Evolutionary conservation across 805 yeast genomes (phyloP), one percentile per base, ranked within the genome.

Genomic region (Candida loeiensis): DNA sequence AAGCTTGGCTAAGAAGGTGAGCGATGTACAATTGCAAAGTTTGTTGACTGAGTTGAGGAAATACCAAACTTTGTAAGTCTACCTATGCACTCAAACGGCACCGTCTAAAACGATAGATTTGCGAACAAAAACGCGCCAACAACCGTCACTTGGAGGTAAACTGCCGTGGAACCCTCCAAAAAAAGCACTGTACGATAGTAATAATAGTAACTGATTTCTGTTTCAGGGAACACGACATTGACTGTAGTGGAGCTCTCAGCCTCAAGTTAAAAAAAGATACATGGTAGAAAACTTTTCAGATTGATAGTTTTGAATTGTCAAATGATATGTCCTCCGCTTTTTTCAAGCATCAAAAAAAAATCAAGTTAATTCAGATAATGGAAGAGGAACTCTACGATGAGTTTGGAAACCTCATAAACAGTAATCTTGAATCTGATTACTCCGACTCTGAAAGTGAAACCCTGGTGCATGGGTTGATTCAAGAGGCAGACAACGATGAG

Each of bases 11-110:
- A 79, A 75, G 45, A 90, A 90, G 61, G 88, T 85, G 38, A 77
- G 85, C 7, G 95, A 89, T 49, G 85, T 85, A 31, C 97, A 90
- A 56, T 67, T 93, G 44, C 95, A 89, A 61, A 80, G 86, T 35
- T 74, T 91, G 41, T 71, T 93, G 50, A 95, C 90, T 50, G 96
- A 93, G 67, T 72, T 91, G 56, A 79, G 95, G 49, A 78, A 68
- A 49, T 69, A 69, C 48, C 74, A 69, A 50, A 67, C 73, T 1
- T 67, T 69, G 52, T 56, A 17, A 30, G 14, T 14, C 14, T n/a
- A 25, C 14, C 14, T 5, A 9, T 17, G n/a, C 5, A 13, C n/a
- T 25, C 27, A 6, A 11, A 21, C 6, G 9, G 24, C 24, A 21
- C 9, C 9, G 24, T 6, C 24, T 21, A 21, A 21, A 9, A 6